Conservation (phyloP, 805 yeast genomes). For the Tanozyma kutaoensis region DNA sequence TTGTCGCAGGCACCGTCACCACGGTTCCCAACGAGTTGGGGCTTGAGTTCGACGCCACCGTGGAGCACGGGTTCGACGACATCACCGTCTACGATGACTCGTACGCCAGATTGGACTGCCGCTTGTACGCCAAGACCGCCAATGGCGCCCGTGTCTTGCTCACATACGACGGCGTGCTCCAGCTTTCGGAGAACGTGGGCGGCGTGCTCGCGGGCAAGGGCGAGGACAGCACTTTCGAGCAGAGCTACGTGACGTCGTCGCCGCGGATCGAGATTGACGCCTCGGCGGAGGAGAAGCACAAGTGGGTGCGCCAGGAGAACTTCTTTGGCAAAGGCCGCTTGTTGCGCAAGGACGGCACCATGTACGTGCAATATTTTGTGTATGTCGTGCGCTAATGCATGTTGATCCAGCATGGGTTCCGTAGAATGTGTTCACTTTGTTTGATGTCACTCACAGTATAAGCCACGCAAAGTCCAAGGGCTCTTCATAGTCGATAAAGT, state of each 20-base stretch:
- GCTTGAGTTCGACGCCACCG: constrained; percentile 16
- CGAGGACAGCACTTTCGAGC: constrained; percentile 21
- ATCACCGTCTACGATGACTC: constrained; percentile 7
- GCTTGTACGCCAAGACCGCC: constrained; percentile 30
- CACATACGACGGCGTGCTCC: constrained; percentile 36
- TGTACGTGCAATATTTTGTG: constrained; percentile 43
- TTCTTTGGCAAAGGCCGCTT: constrained; percentile 50
- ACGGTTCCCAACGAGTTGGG: constrained; percentile 18
- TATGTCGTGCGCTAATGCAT: no score
- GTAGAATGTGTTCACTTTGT: no score
- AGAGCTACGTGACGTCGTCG: constrained; percentile 35
- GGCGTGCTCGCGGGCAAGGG: constrained; percentile 24
- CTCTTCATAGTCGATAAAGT: no score
- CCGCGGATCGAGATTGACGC: constrained; percentile 32
- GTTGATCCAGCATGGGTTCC: no score
- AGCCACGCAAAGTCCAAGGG: no score
- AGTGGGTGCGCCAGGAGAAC: constrained; percentile 38
- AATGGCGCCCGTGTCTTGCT: constrained; percentile 29
- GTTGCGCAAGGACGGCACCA: constrained; percentile 30
- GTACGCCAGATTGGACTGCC: constrained; percentile 29
- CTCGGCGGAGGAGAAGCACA: constrained; percentile 25
- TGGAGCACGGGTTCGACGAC: no score
- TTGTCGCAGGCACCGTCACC: constrained; percentile 18
- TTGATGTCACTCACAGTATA: no score
- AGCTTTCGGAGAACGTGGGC: constrained; percentile 18